Evolutionary conservation across 73 alveolate species (phyloP), one percentile per base, ranked within the genome.

Genomic region (Paraurostyla sp.): DNA sequence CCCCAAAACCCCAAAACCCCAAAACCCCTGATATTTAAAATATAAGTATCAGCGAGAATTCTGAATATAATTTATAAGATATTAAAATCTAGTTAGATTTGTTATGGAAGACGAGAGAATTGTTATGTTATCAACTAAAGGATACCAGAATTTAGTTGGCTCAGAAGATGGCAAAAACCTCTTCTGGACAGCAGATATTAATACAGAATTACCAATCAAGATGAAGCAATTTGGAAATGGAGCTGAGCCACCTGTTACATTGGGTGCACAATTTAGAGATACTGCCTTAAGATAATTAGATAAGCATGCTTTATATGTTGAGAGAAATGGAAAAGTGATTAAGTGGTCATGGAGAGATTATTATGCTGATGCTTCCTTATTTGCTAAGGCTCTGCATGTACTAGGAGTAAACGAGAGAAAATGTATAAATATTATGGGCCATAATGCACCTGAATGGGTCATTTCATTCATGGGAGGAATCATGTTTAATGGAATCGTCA

Each of bases 171-270:
- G 97, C 41, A 85, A 84, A 49, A 50, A 78, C 48, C 54, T 93
- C 36, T 82, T 81, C 88, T 93, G 97, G 97, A 78, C 93, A 0
- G 59, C 90, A 0, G 94, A 93, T 71, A 45, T 58, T 30, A 56
- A 85, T 48, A 43, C 58, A n/a, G 96, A 93, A 82, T 69, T 93
- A 22, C 97, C 97, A 27, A 91, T 93, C 58, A 57, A 41, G 38
- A 38, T 59, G 88, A 59, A 76, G 38, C 0, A 18, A 7, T 20
- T 58, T 0, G 91, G 83, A 27, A 30, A 30, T 22, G 87, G 80
- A 15, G 42, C 88, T 27, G 80, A 35, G 25, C 35, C 83, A 20
- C 96, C 96, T 1, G 11, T n/a, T 41, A 91, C 93, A 4, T 16
- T 87, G 32, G 23, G 45, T 33, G 59, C 75, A 29, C 38, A 22